A percentile compares a stretch with the other conserved stretches of the same genome.
Evolutionary conservation across 495 filamentous ascomycete genomes (phyloP).

Genomic region (Aspergillus sclerotioniger): DNA sequence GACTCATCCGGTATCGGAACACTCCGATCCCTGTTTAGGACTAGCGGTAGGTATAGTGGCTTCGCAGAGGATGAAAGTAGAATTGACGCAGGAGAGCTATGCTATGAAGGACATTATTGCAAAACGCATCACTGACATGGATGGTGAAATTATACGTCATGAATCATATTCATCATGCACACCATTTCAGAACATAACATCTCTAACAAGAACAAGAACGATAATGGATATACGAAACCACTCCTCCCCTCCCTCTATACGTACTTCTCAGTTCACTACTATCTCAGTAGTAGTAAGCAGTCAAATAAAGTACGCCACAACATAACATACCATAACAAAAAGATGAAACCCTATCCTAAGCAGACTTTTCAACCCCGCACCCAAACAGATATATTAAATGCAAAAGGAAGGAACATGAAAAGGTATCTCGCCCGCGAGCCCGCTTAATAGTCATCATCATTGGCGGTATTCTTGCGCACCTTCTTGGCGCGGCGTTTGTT

Average conservation of each 20-base stretch:
- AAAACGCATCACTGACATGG: background rate
- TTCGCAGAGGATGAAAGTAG: no score
- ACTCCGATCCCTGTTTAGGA: no score
- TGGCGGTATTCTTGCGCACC: slow-evolving; percentile 40
- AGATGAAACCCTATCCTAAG: no score
- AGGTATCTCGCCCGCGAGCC: slow-evolving; percentile 18
- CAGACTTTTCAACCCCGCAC: no score
- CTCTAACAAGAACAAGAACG: background rate
- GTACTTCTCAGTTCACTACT: no score
- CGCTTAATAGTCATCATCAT: slow-evolving; percentile 43
- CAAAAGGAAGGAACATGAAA: slow-evolving; percentile 7
- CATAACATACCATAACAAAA: no score
- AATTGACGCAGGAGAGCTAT: background rate
- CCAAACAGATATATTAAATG: background rate
- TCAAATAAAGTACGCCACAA: no score
- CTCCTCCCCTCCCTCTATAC: no score
- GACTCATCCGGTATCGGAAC: no score
- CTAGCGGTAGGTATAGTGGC: no score
- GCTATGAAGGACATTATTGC: background rate
- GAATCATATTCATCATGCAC: slow-evolving; percentile 1
- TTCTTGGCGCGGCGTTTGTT: slow-evolving; percentile 66
- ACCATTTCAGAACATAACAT: background rate
- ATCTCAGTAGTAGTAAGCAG: no score
- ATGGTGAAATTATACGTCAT: background rate
- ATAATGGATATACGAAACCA: background rate